These are phyloP conservation scores for Zasmidium cellare DNA, from an alignment of 2,329 filamentous ascomycete species.

Conservation along the genomic window DNA sequence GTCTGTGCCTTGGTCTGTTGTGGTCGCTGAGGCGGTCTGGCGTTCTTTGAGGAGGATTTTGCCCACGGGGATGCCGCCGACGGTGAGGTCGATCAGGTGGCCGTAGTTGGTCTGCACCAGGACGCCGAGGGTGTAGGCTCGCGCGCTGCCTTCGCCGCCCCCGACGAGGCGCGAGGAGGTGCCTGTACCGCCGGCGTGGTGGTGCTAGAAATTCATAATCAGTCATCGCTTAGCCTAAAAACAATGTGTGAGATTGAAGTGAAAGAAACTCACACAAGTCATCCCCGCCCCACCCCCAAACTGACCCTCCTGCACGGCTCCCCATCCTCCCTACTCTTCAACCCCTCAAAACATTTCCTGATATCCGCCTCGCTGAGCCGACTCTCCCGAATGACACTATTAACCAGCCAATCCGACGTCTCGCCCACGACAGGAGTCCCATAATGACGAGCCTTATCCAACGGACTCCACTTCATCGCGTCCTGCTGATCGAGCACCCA, in stretches of 20 bases:
- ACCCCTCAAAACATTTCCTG: slow-evolving; percentile 64
- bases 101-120: slow-evolving; percentile 69
- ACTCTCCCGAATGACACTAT: slow-evolving; percentile 15
- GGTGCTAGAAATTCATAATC: no score
- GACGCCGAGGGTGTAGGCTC: slow-evolving; percentile 59
- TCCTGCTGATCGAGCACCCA: slow-evolving; percentile 49
- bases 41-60: slow-evolving; percentile 54
- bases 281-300: slow-evolving; percentile 68
- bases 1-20: slow-evolving; percentile 18
- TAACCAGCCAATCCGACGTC: slow-evolving; percentile 27
- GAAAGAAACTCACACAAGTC: slow-evolving; percentile 46
- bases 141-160: slow-evolving; percentile 42
- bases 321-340: slow-evolving; percentile 64
- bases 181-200: slow-evolving; percentile 68
- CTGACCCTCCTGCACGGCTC: slow-evolving; percentile 63
- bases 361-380: slow-evolving; percentile 49
- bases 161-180: slow-evolving; percentile 60
- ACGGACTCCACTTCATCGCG: slow-evolving; percentile 30
- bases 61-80: slow-evolving; percentile 64
- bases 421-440: slow-evolving; percentile 28
- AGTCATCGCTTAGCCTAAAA: no score
- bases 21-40: slow-evolving; percentile 25
- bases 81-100: slow-evolving; percentile 54
- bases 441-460: slow-evolving; percentile 18
- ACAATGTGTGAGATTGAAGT: no score